phyloP scores from a whole-genome alignment of 148 eudicot species.

The Fagopyrum tataricum region DNA sequence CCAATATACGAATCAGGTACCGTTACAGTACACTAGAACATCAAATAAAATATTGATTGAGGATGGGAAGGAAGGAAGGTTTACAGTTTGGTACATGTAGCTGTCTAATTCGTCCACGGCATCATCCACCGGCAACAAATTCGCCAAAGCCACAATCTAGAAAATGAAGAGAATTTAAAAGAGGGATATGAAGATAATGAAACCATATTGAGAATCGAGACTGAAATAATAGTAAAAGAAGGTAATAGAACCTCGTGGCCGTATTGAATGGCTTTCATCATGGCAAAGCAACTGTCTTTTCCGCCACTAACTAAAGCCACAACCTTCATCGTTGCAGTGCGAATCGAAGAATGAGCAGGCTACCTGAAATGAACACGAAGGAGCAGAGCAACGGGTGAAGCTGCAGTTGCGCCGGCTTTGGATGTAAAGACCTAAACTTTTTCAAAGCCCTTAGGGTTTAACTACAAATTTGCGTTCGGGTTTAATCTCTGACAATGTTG shows the following conservation, averaged over 20 bases:
- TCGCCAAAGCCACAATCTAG: constrained; percentile 93
- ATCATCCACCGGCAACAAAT: constrained; percentile 87
- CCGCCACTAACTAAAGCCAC: constrained; percentile 95
- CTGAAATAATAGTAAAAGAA: not conserved
- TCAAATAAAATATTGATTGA: not conserved
- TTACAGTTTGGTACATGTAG: constrained; percentile 99
- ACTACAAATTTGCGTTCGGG: not conserved
- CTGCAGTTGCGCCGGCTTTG: not conserved
- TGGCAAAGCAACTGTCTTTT: constrained; percentile 93
- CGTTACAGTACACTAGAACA: not conserved
- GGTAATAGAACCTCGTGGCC: constrained; percentile 66
- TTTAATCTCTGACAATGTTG: not conserved
- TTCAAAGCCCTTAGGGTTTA: constrained; percentile 1
- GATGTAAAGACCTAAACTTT: not conserved
- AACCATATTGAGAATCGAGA: no score
- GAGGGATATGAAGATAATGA: not conserved
- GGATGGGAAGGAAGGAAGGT: constrained; percentile 11
- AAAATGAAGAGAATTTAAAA: not conserved
- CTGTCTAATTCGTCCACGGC: constrained; percentile 89
- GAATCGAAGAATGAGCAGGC: not conserved
- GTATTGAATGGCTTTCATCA: constrained; percentile 89
- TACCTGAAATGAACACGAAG: not conserved
- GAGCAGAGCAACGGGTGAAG: constrained; percentile 1
- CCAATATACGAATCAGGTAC: not conserved
- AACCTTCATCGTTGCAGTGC: constrained; percentile 61